Percentiles rank a stretch among this genome's conserved stretches.
phyloP scores from a whole-genome alignment of 2,329 filamentous ascomycete species.

The Alternaria ethzedia region DNA sequence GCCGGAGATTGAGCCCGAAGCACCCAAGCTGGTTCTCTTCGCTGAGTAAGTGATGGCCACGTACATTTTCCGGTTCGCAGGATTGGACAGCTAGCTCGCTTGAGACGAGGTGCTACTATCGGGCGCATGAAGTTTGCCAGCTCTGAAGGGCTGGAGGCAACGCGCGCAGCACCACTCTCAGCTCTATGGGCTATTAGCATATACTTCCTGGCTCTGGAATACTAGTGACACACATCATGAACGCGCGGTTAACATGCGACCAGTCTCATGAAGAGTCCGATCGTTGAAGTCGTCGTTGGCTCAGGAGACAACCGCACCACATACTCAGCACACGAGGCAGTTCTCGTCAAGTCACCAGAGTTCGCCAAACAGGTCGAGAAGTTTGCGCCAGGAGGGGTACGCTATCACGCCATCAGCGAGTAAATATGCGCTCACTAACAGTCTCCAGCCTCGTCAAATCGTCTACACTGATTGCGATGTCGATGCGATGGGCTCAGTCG shows the following conservation, averaged over 20 bases:
- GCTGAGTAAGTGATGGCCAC: conserved; percentile 49
- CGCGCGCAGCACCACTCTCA: not conserved
- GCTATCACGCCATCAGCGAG: conserved; percentile 36
- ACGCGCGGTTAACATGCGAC: conserved; percentile 13
- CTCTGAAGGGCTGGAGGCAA: not conserved
- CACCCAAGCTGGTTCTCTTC: conserved; percentile 51
- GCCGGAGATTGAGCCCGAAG: conserved; percentile 53
- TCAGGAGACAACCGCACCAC: conserved; percentile 64
- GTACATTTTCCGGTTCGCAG: not conserved
- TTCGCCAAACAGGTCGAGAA: conserved; percentile 69
- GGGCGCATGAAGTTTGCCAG: not conserved
- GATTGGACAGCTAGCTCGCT: not conserved
- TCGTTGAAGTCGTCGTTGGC: conserved; percentile 55
- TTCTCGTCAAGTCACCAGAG: conserved; percentile 76
- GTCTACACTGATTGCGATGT: conserved; percentile 71
- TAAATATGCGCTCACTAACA: not conserved
- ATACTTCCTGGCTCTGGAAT: not conserved
- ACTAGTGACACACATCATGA: not conserved
- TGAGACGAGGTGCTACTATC: not conserved
- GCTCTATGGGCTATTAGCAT: not conserved
- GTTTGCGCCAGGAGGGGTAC: conserved; percentile 68
- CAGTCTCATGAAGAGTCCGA: conserved; percentile 57
- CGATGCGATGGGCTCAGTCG: conserved; percentile 77
- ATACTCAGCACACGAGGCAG: conserved; percentile 79
- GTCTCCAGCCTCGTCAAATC: conserved; percentile 66